Evolutionary conservation across 371 early-diverging fungal species (phyloP).

Genomic region (Mortierella sp.): DNA sequence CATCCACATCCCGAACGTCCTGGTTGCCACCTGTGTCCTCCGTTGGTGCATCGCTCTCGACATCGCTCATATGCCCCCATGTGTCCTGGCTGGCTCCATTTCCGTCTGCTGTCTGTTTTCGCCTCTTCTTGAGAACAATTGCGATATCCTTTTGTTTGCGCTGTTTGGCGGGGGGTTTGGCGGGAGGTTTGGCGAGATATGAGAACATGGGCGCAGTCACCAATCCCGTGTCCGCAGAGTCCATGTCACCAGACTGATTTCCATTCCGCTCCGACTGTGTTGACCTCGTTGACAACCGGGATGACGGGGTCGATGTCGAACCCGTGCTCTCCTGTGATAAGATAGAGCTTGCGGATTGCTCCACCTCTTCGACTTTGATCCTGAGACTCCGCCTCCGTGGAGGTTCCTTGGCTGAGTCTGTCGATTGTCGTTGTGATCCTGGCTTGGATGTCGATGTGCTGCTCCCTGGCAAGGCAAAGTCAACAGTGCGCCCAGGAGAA

Average conservation of each 20-base stretch:
- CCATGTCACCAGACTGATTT: not conserved
- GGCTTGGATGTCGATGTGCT: not conserved
- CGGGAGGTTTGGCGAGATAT: not conserved
- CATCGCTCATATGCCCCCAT: constrained; percentile 4
- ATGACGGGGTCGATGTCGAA: not conserved
- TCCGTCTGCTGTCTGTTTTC: constrained; percentile 13
- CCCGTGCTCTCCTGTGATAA: not conserved
- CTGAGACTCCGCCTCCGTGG: not conserved
- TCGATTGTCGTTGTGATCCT: not conserved
- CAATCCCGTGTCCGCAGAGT: not conserved
- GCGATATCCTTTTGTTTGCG: not conserved
- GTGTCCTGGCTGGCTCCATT: not conserved
- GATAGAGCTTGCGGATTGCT: not conserved
- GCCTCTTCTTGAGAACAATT: constrained; percentile 30
- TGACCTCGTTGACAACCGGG: not conserved
- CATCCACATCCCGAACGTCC: not conserved
- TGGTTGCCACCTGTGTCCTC: not conserved
- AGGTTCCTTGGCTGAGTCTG: not conserved
- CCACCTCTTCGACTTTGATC: not conserved
- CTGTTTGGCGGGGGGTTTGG: too few relatives aligned
- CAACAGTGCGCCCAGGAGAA: constrained; percentile 16
- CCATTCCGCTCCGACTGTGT: constrained; percentile 3
- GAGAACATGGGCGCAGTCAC: not conserved
- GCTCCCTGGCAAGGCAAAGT: constrained; percentile 9
- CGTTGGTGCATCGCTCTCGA: not conserved